Conservation (phyloP, 2,329 filamentous ascomycete genomes). For the Pseudocercospora ulei region DNA sequence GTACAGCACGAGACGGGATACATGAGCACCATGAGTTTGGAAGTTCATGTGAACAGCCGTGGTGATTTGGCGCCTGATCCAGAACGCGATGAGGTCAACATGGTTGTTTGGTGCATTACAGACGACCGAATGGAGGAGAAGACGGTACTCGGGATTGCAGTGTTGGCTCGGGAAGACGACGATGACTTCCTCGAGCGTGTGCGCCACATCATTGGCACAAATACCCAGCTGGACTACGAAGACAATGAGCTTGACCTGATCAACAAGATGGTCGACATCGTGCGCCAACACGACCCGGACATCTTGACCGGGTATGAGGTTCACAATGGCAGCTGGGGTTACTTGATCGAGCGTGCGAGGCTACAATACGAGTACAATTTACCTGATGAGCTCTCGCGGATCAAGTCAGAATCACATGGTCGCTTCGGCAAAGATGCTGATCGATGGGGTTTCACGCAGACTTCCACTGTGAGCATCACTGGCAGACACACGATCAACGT, state of each 20-base stretch:
- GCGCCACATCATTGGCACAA: conserved; percentile 46
- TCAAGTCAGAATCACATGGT: conserved; percentile 73
- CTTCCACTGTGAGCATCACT: conserved; percentile 83
- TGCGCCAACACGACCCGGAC: conserved; percentile 76
- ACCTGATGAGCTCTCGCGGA: conserved; percentile 81
- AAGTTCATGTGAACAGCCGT: conserved; percentile 82
- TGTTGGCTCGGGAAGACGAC: conserved; percentile 48
- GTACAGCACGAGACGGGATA: conserved; percentile 79
- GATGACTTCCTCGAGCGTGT: conserved; percentile 52
- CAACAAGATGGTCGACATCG: conserved; percentile 75
- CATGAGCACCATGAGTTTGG: conserved; percentile 93
- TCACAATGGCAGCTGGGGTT: conserved; percentile 89
- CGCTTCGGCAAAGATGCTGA: conserved; percentile 79
- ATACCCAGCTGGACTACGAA: conserved; percentile 62
- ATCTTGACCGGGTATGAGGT: conserved; percentile 93
- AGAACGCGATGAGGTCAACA: conserved; percentile 76
- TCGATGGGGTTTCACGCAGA: conserved; percentile 87
- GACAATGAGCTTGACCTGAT: conserved; percentile 70
- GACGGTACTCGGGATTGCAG: conserved; percentile 60
- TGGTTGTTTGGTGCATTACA: conserved; percentile 74
- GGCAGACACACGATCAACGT: conserved; percentile 95
- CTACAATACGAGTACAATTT: conserved; percentile 82
- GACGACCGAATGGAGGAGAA: conserved; percentile 58
- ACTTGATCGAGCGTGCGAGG: conserved; percentile 79
- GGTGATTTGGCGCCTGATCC: conserved; percentile 76